A percentile compares a stretch with the other conserved stretches of the same genome.
Evolutionary conservation across 352 stramenopile genomes (phyloP).

Genomic region (Pythium phragmiticola): DNA sequence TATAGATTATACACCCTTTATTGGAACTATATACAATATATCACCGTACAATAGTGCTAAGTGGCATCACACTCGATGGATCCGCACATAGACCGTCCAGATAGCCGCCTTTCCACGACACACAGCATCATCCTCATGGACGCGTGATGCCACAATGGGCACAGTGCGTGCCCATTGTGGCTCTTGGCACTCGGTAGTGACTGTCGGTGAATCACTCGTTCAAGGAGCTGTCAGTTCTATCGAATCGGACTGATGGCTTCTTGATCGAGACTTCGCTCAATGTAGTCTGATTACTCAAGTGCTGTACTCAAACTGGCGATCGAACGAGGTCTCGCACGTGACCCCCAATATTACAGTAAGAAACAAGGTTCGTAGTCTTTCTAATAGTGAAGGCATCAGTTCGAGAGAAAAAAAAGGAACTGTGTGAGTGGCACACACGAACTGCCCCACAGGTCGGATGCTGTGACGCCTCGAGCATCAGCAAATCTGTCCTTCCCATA

Average conservation of each 20-base stretch:
- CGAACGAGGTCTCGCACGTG: too few relatives aligned
- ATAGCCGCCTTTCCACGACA: not conserved
- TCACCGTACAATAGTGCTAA: not conserved
- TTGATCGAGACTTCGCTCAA: not conserved
- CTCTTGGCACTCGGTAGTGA: too few relatives aligned
- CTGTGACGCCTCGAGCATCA: not conserved
- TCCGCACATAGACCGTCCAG: slow-evolving; percentile 1
- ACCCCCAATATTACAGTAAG: too few relatives aligned
- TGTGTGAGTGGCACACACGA: not conserved
- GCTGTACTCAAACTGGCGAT: too few relatives aligned
- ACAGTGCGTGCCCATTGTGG: not conserved
- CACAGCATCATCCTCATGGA: not conserved
- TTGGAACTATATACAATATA: not conserved
- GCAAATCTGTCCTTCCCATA: not conserved
- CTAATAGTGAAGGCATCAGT: not conserved
- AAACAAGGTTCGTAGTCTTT: too few relatives aligned
- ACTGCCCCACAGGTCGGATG: not conserved
- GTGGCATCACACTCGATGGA: slow-evolving; percentile 16
- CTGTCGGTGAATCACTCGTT: too few relatives aligned
- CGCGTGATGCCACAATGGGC: too few relatives aligned
- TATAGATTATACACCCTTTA: too few relatives aligned
- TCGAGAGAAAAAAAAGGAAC: not conserved
- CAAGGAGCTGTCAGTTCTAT: too few relatives aligned
- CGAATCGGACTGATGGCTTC: not conserved
- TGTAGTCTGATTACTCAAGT: not conserved